phyloP scores from a whole-genome alignment of 139 green algal genomes.

The Chlamydomonas incerta region DNA sequence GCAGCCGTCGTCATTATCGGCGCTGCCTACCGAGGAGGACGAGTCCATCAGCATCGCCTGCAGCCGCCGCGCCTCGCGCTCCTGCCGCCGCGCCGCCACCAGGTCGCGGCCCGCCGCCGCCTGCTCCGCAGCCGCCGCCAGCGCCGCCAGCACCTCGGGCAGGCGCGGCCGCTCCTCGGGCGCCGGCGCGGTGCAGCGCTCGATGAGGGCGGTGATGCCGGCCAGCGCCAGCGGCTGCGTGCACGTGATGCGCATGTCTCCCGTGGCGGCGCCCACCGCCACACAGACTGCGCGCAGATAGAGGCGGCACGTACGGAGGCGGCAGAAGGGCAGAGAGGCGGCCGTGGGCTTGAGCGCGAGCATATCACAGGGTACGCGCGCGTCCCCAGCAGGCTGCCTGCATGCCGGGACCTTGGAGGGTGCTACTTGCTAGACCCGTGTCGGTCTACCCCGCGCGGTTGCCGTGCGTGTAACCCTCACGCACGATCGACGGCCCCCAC shows the following conservation, averaged over 20 bases:
- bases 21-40: neutral
- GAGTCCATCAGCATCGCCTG: neutral
- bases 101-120: neutral
- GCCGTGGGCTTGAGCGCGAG: too few species aligned
- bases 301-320: too few species aligned
- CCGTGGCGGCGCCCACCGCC: conserved; percentile 1
- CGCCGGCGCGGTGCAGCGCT: neutral
- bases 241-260: conserved; percentile 4
- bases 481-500: too few species aligned
- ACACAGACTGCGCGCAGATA: neutral
- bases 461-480: too few species aligned
- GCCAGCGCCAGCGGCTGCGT: neutral
- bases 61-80: neutral
- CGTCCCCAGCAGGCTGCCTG: too few species aligned
- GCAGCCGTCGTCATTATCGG: neutral
- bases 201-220: neutral
- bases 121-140: neutral
- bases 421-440: too few species aligned
- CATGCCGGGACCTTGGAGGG: too few species aligned
- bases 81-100: neutral
- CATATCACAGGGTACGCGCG: too few species aligned
- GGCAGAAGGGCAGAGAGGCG: too few species aligned
- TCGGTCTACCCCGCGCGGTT: too few species aligned
- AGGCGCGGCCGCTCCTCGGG: neutral
- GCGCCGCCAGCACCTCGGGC: neutral